Evolutionary conservation across 305 asterid genomes (phyloP), one percentile per base, ranked within the genome.

Genomic region (Fraxinus floribunda): DNA sequence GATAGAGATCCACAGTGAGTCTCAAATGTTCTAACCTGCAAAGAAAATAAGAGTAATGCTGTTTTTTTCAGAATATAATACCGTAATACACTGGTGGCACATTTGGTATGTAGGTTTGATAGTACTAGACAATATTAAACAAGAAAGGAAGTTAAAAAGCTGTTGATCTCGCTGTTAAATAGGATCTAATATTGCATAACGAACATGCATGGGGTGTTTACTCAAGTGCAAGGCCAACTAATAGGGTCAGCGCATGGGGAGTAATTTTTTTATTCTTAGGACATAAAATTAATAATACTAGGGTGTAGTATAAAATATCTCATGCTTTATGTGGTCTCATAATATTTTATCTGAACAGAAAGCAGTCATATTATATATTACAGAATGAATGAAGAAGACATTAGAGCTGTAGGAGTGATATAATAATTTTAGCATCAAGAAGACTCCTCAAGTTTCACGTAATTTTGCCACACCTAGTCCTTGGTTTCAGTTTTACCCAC

Each of bases 1-100:
- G 99, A 94, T 52, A 96, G 82, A 0, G 98, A 93, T 34, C 99
- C 98, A 38, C 99, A 96, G 20, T 83, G 83, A 16, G 90, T 86
- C 90, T 96, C 99, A 22, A 93, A 93, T 80, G 91, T 88, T 72
- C 94, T 87, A 32, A 93, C 96, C 97, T 92, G 96, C 15, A 22
- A 78, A 49, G 41, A 16, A 77, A 73, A 85, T 57, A 30, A 30
- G 38, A 66, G 18, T 4, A 26, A 29, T 1, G 7, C 35, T 1
- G n/a, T 9, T 26, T 20, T n/a, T 60, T 7, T 60, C 70, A 7
- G 0, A 60, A 20, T 1, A 60, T 0, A 18, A n/a, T 55, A 2
- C 10, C 26, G 24, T 55, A n/a, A 55, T 55, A 55, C 26, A 55
- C 24, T 5, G 26, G 66, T 55, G 10, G 24, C 66, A 55, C 1